Evolutionary conservation across 2,329 filamentous ascomycete species (phyloP).

Genomic region (Aspergillus sp.): DNA sequence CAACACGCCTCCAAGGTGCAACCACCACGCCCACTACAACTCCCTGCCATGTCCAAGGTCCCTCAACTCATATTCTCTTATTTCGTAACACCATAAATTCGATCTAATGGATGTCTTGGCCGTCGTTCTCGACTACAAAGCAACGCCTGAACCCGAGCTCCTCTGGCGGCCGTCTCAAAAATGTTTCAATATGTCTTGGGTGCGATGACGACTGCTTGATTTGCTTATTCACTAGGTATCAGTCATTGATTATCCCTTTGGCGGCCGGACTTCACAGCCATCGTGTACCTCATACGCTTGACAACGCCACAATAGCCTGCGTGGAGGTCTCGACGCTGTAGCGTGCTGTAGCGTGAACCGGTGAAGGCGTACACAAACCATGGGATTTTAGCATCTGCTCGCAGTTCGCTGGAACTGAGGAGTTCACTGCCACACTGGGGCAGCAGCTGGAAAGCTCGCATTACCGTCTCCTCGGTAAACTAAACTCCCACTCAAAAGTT

Average conservation of each 20-base stretch:
- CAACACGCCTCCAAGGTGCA: constrained; percentile 4
- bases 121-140: neutral
- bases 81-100: neutral
- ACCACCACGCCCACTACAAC: neutral
- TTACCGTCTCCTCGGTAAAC: neutral
- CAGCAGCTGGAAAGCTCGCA: neutral
- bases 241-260: neutral
- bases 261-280: neutral
- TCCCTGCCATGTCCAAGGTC: neutral
- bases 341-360: neutral
- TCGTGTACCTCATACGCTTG: neutral
- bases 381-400: neutral
- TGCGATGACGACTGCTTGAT: neutral
- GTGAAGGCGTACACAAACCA: neutral
- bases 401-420: too few species aligned
- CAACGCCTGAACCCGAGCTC: neutral
- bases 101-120: neutral
- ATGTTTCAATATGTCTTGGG: neutral
- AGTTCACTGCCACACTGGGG: too few species aligned
- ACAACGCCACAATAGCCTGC: neutral
- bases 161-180: neutral
- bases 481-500: neutral
- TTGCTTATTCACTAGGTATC: neutral
- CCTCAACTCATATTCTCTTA: neutral
- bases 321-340: neutral